phyloP scores from a whole-genome alignment of 2,329 filamentous ascomycete genomes.

The Pseudopyricularia javanii region DNA sequence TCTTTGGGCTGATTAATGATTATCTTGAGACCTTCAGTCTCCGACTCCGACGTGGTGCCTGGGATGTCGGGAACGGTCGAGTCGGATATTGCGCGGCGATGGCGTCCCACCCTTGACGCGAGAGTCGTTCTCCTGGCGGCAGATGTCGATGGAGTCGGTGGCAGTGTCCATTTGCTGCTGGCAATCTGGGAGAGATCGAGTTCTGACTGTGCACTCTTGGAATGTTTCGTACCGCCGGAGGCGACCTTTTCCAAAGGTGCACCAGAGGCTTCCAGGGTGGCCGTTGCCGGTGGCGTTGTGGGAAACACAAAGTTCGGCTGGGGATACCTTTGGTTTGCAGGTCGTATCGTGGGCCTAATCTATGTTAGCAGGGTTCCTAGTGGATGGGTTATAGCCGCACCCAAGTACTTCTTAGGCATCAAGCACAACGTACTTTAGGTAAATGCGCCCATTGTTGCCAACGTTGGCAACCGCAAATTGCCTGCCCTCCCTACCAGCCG shows the following conservation, averaged over 20 bases:
- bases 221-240: background rate
- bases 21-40: slow-evolving; percentile 63
- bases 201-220: background rate
- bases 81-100: slow-evolving; percentile 60
- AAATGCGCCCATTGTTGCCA: slow-evolving; percentile 72
- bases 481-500: slow-evolving; percentile 51
- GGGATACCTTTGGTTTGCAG: slow-evolving; percentile 47
- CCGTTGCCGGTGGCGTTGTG: slow-evolving; percentile 45
- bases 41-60: slow-evolving; percentile 33
- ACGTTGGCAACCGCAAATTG: slow-evolving; percentile 75
- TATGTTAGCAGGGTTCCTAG: no score
- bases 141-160: slow-evolving; percentile 23
- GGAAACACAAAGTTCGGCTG: slow-evolving; percentile 50
- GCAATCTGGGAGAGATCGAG: slow-evolving; percentile 9
- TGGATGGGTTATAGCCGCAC: background rate
- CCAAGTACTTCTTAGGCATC: slow-evolving; percentile 4
- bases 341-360: slow-evolving; percentile 49
- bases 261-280: slow-evolving; percentile 36
- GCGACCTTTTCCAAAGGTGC: slow-evolving; percentile 4
- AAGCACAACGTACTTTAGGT: slow-evolving; percentile 51
- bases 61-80: slow-evolving; percentile 49
- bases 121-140: slow-evolving; percentile 20
- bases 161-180: slow-evolving; percentile 30
- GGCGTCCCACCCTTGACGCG: slow-evolving; percentile 21
- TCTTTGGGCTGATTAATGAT: slow-evolving; percentile 63